Base-by-base conservation (phyloP, 1,284 basidiomycete species). In the Sanguinoderma infundibulare region DNA sequence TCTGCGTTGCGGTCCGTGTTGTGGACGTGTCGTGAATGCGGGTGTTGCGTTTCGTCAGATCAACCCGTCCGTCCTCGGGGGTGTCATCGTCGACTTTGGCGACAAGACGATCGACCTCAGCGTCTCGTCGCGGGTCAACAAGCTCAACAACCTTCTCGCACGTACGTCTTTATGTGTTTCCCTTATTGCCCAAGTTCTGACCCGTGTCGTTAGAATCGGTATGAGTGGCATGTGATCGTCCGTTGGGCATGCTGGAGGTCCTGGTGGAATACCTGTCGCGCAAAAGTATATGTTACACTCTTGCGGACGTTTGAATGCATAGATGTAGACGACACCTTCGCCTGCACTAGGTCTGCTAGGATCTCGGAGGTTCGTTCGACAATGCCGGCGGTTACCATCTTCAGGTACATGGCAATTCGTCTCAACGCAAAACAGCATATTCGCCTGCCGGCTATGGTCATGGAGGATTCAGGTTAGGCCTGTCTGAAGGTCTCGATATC, bases 31-130 rank as follows among this genome's bases (percentile, higher is more conserved):
- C n/a, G n/a, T n/a, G n/a, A n/a, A n/a, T n/a, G n/a, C n/a, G 44
- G 35, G 46, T 30, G 36, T 15, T 39, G 22, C 24, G 17, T 20
- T n/a, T 1, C 30, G 50, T 12, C 63, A 95, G 92, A 91, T 98
- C 72, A 96, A 97, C 82, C 88, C 94, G 51, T 81, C 87, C 17
- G 82, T 97, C 62, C 79, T 98, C 61, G 96, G 95, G 63, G 97
- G 97, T 59, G 80, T 98, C 64, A 83, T 98, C 61, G 92, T 99
- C 59, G 97, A 99, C 81, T 96, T 99, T 76, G 98, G 95, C 69
- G 97, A 98, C 83, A 96, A 51, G 49, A 58, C 57, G n/a, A 55
- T 55, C 24, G 54, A 55, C 42, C 54, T 55, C 32, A 55, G 55
- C 30, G 47, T 51, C 7, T 46, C 47, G 8, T 57, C 54, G 3